Base-by-base conservation (phyloP, 2,329 filamentous ascomycete genomes). In the Apiospora hydei region DNA sequence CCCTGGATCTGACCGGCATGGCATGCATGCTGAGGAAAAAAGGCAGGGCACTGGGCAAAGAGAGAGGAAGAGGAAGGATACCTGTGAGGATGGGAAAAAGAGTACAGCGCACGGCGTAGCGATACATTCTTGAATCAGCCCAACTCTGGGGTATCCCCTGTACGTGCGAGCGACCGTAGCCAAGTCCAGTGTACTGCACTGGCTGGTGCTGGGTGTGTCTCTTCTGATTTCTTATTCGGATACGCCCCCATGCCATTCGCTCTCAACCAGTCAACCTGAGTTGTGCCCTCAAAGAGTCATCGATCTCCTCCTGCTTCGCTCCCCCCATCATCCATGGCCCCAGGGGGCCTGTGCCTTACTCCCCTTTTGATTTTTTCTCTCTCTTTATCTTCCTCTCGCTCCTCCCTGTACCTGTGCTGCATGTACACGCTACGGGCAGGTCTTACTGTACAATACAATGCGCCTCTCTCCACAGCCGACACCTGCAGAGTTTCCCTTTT, bases 271-370 rank as follows among this genome's bases (percentile, higher is more conserved):
- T 64, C 30, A 64, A 64, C 53, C 53, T 34, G 53, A 61, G 34
- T 61, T 68, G 68, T 67, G 47, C 24, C 69, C 69, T 43, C 67
- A 73, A 73, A 72, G 72, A 73, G 72, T 73, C 72, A 73, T 73
- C 70, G 72, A 73, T 73, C 70, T 44, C 57, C 71, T 71, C 30
- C 61, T 46, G 44, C 69, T 51, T 69, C 71, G 71, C 68, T 64
- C 30, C 30, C 53, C 26, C 26, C n/a, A n/a, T n/a, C n/a, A n/a
- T n/a, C 14, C 51, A 57, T 30, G 5, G 51, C 10, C 24, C 53
- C 30, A 61, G 34, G 21, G 38, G 57, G 61, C 57, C 57, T 30
- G 71, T 46, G 67, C 70, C 67, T n/a, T 66, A 41, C 38, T 67
- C 67, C 71, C 43, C 57, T 69, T 67, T 71, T 38, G 26, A 30